Base-by-base conservation (phyloP, 225 moss, liverwort and hornwort genomes). In the Ulota crispa region DNA sequence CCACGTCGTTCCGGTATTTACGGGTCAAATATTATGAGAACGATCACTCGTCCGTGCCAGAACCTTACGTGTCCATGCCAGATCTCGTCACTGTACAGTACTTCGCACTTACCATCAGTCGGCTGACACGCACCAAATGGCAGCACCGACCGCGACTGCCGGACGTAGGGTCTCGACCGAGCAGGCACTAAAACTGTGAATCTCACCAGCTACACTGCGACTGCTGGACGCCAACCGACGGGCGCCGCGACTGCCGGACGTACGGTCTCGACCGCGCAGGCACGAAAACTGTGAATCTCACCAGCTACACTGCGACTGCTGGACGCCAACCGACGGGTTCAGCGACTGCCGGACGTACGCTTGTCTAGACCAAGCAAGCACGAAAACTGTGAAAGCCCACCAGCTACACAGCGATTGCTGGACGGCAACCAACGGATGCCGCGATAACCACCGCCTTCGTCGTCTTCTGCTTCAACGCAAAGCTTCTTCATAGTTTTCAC, bases 111-210 rank as follows among this genome's bases (percentile, higher is more conserved):
- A 68, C 79, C n/a, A 43, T 24, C 45, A 43, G 60, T 59, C 68
- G 78, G 68, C 70, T 70, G 32, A 59, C 60, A 61, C 61, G 24
- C 43, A 42, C 43, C n/a, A 60, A 45, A 31, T 18, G 60, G 70
- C 70, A n/a, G n/a, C 18, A n/a, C 60, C 23, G 64, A 72, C 64
- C 36, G 53, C 80, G 72, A 72, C 80, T 72, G 72, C 5, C 36
- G 63, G 64, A 53, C 80, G 80, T 52, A 80, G 64, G 32, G 71
- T 71, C 71, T 34, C 19, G 61, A n/a, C 8, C 20, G 2, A 32
- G 39, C 47, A n/a, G 31, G 34, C 60, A 61, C 79, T 4, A 72
- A 64, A 0, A 7, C 72, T 62, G 80, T 80, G 72, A 63, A 52
- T 19, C 50, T 12, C 62, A 7, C 24, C 45, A 41, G 69, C n/a